phyloP scores from a whole-genome alignment of 1,284 basidiomycete genomes.

The Gomphus sp. region DNA sequence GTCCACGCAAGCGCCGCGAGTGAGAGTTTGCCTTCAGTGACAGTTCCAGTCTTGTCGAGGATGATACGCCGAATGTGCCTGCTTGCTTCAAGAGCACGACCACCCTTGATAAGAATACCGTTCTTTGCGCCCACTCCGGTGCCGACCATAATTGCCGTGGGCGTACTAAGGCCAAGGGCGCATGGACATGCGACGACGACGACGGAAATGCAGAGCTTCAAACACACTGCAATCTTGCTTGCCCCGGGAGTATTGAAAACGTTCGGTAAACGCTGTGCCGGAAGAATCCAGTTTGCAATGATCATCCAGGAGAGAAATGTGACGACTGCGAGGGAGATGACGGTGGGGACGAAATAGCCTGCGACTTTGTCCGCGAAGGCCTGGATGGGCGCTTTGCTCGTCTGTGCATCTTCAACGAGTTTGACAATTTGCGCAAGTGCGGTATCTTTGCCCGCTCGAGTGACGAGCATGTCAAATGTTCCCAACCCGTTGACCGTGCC shows the following conservation, averaged over 20 bases:
- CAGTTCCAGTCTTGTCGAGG: constrained; percentile 96
- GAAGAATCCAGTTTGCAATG: constrained; percentile 52
- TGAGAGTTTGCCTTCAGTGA: constrained; percentile 79
- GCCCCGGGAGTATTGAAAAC: constrained; percentile 82
- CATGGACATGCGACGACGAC: constrained; percentile 99
- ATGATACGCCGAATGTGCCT: constrained; percentile 75
- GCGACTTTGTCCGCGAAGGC: constrained; percentile 93
- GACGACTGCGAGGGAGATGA: constrained; percentile 72
- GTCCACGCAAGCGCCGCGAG: constrained; percentile 78
- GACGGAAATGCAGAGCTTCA: constrained; percentile 97
- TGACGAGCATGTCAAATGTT: constrained; percentile 93
- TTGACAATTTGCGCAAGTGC: constrained; percentile 94
- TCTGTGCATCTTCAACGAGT: constrained; percentile 97
- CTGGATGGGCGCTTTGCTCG: constrained; percentile 96
- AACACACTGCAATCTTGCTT: constrained; percentile 83
- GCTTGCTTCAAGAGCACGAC: constrained; percentile 88
- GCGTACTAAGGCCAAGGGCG: constrained; percentile 92
- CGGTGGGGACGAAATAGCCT: constrained; percentile 90
- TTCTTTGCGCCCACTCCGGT: constrained; percentile 96
- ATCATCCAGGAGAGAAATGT: constrained; percentile 87
- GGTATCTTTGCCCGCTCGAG: constrained; percentile 92
- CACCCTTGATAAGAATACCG: constrained; percentile 98
- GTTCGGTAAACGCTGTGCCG: constrained; percentile 56
- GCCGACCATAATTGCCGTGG: constrained; percentile 99
- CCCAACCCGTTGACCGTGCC: constrained; percentile 96